Evolutionary conservation across 2,329 filamentous ascomycete genomes (phyloP).

Genomic region (Cryphonectria carpinicola): DNA sequence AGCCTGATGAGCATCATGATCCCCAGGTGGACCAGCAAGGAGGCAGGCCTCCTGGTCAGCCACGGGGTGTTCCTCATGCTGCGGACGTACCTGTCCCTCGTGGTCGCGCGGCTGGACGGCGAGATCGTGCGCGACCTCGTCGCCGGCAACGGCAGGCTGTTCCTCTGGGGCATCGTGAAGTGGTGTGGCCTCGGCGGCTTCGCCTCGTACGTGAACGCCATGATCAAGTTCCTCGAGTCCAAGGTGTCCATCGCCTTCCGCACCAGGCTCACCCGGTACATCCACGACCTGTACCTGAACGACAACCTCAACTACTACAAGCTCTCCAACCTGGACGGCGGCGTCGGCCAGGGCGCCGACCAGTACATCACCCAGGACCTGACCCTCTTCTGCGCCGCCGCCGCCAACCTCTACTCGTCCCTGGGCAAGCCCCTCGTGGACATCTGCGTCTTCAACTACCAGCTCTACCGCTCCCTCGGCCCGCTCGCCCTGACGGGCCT

Average conservation of each 20-base stretch:
- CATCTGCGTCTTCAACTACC: slow-evolving; percentile 96
- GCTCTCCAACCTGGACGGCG: slow-evolving; percentile 87
- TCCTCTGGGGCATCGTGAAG: slow-evolving; percentile 87
- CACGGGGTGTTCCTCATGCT: slow-evolving; percentile 90
- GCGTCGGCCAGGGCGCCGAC: slow-evolving; percentile 87
- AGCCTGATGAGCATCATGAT: slow-evolving; percentile 98
- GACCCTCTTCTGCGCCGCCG: slow-evolving; percentile 90
- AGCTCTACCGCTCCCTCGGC: slow-evolving; percentile 88
- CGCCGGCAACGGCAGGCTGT: slow-evolving; percentile 87
- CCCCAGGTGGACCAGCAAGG: slow-evolving; percentile 92
- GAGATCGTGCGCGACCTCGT: slow-evolving; percentile 96
- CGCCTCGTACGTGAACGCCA: slow-evolving; percentile 96
- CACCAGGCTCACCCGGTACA: slow-evolving; percentile 91
- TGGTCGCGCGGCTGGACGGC: slow-evolving; percentile 91
- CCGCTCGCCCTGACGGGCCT: slow-evolving; percentile 85
- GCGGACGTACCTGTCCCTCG: slow-evolving; percentile 88
- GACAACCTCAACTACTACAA: slow-evolving; percentile 97
- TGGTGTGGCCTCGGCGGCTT: slow-evolving; percentile 95
- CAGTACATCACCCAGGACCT: slow-evolving; percentile 98
- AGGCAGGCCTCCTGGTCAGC: slow-evolving; percentile 85
- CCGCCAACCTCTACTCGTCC: slow-evolving; percentile 91
- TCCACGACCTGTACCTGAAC: slow-evolving; percentile 95
- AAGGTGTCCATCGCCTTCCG: slow-evolving; percentile 99
- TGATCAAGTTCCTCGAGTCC: slow-evolving; percentile 97
- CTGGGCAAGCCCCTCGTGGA: slow-evolving; percentile 98